Conservation (phyloP, 129 eudicot genomes). For the Erigeron canadensis region DNA sequence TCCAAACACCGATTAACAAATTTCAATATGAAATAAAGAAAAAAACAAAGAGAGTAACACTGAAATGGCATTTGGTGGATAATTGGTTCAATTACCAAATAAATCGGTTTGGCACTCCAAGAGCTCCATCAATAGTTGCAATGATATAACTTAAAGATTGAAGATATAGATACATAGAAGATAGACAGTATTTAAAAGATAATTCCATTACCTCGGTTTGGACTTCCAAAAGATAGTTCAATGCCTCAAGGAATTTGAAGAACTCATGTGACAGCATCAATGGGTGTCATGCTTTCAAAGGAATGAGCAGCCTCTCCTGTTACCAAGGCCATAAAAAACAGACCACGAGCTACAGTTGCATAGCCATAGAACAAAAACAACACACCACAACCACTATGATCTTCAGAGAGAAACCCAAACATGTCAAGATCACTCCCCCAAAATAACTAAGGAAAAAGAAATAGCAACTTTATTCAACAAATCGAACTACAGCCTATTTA, state of each 20-base stretch:
- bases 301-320: constrained; percentile 97
- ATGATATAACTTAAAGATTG: too few species aligned
- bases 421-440: constrained; percentile 99
- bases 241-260: constrained; percentile 81
- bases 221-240: too few species aligned
- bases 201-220: too few species aligned
- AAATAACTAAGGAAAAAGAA: constrained; percentile 76
- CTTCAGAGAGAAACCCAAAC: constrained; percentile 81
- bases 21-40: too few species aligned
- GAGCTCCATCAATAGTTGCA: too few species aligned
- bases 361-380: constrained; percentile 91
- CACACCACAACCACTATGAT: constrained; percentile 72
- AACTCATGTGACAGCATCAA: constrained; percentile 70
- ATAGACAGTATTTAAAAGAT: too few species aligned
- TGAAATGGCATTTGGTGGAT: too few species aligned
- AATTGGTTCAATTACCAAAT: too few species aligned
- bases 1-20: too few species aligned
- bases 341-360: constrained; percentile 93
- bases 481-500: constrained; percentile 86
- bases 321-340: constrained; percentile 81
- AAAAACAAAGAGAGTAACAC: too few species aligned
- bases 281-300: constrained; percentile 90
- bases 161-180: too few species aligned
- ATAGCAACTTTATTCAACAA: constrained; percentile 86
- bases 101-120: too few species aligned